These are phyloP conservation scores for Purpureocillium takamizusanense DNA, from an alignment of 2,329 filamentous ascomycete species.

Conservation along the genomic window DNA sequence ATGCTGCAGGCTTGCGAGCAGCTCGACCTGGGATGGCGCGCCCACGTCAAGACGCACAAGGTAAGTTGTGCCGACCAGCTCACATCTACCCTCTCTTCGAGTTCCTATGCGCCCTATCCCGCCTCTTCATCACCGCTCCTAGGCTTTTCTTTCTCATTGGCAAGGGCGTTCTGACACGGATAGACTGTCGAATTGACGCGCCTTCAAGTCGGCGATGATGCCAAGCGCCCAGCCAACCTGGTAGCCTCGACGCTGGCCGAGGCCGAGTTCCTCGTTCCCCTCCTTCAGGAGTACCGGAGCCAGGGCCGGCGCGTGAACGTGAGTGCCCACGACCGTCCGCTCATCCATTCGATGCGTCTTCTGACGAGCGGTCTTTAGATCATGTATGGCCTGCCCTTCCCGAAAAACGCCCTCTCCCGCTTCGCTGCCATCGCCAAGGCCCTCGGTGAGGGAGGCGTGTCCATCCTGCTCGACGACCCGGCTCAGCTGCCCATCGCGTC, in stretches of 20 bases:
- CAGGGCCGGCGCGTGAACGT: constrained; percentile 51
- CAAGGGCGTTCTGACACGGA: no score
- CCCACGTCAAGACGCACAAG: constrained; percentile 81
- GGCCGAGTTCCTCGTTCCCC: constrained; percentile 55
- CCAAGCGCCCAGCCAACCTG: constrained; percentile 43
- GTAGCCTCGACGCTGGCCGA: constrained; percentile 69
- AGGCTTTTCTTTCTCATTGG: no score
- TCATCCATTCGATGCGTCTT: neutral
- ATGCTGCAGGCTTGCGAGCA: constrained; percentile 58
- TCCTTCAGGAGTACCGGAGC: constrained; percentile 48
- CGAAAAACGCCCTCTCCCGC: constrained; percentile 49
- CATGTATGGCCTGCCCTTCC: constrained; percentile 64
- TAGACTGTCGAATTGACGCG: constrained; percentile 58
- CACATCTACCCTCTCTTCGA: no score
- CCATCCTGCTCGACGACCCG: constrained; percentile 61
- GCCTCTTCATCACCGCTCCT: no score
- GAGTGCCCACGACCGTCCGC: constrained; percentile 12
- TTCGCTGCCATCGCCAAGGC: constrained; percentile 45
- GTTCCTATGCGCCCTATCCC: no score
- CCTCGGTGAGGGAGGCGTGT: constrained; percentile 48
- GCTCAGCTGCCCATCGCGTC: constrained; percentile 45
- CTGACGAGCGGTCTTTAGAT: constrained; percentile 30
- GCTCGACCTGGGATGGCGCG: constrained; percentile 58
- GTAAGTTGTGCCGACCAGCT: constrained; percentile 25
- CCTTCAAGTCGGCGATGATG: constrained; percentile 57